phyloP scores from a whole-genome alignment of 306 rosid genomes.

The Cucumis hystrix region DNA sequence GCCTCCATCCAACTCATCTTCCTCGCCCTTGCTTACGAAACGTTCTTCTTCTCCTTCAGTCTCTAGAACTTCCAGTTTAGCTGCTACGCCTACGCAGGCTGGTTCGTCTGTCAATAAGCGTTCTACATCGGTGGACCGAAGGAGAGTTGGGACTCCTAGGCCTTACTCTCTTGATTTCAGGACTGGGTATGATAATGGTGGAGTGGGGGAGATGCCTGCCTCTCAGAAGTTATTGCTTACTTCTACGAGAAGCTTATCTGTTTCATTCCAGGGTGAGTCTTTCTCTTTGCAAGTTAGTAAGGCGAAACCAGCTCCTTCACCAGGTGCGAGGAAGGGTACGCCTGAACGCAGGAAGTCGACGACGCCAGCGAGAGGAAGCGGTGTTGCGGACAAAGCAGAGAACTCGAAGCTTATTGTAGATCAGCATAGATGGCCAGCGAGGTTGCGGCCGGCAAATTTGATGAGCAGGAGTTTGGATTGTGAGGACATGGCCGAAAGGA shows the following conservation, averaged over 20 bases:
- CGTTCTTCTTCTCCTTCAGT: slow-evolving; percentile 54
- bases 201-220: slow-evolving; percentile 24
- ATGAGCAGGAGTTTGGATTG: slow-evolving; percentile 45
- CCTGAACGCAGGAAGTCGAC: slow-evolving; percentile 67
- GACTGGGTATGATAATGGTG: slow-evolving; percentile 14
- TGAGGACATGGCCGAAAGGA: slow-evolving; percentile 17
- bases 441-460: slow-evolving; percentile 31
- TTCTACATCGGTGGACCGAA: slow-evolving; percentile 49
- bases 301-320: slow-evolving; percentile 41
- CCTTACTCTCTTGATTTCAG: slow-evolving; percentile 27
- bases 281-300: slow-evolving; percentile 74
- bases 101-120: slow-evolving; percentile 21
- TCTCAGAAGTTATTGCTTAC: slow-evolving; percentile 66
- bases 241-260: slow-evolving; percentile 77
- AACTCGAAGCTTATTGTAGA: slow-evolving; percentile 37
- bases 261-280: slow-evolving; percentile 91
- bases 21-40: slow-evolving; percentile 22
- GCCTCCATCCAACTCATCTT: slow-evolving; percentile 32
- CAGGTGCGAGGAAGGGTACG: slow-evolving; percentile 45
- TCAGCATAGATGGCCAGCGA: slow-evolving; percentile 72
- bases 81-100: slow-evolving; percentile 13
- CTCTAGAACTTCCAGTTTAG: slow-evolving; percentile 23
- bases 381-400: slow-evolving; percentile 27
- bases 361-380: slow-evolving; percentile 29
- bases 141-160: slow-evolving; percentile 44